A percentile compares a stretch with the other conserved stretches of the same genome.
These are phyloP conservation scores for Panicum hallii DNA, from an alignment of 202 grass and related monocot genomes.

Conservation along the genomic window DNA sequence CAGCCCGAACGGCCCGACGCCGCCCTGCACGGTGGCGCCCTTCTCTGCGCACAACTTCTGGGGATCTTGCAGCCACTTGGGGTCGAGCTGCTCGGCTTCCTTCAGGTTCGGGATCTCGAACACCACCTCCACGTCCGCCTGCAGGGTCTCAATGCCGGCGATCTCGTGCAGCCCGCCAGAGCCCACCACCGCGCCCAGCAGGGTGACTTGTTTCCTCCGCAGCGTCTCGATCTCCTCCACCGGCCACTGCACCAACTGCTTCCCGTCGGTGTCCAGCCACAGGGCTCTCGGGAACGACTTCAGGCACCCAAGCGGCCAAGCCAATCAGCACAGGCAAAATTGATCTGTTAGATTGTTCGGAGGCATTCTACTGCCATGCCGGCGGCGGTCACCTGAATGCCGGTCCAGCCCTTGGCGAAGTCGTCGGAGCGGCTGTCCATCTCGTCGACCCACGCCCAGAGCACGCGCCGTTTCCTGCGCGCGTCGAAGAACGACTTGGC, in stretches of 20 bases:
- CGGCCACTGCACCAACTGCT: constrained; percentile 66
- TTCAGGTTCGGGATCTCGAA: constrained; percentile 61
- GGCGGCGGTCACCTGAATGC: constrained; percentile 39
- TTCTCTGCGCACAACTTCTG: constrained; percentile 49
- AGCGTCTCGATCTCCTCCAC: constrained; percentile 72
- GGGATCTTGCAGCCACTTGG: constrained; percentile 52
- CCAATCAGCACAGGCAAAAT: neutral
- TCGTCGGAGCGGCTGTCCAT: constrained; percentile 48
- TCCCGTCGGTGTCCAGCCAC: constrained; percentile 65
- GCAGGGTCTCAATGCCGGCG: constrained; percentile 49
- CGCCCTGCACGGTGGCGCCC: constrained; percentile 38
- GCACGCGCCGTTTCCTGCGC: constrained; percentile 54
- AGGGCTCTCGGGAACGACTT: constrained; percentile 67
- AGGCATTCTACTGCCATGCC: neutral
- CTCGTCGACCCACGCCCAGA: constrained; percentile 60
- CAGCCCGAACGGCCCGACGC: constrained; percentile 64
- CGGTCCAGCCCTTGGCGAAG: constrained; percentile 58
- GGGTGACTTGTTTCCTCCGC: constrained; percentile 34
- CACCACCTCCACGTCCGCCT: constrained; percentile 63
- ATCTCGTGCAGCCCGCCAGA: constrained; percentile 56
- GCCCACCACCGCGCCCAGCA: constrained; percentile 39
- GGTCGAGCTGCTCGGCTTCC: constrained; percentile 50
- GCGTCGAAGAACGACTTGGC: constrained; percentile 72
- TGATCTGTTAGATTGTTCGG: neutral
- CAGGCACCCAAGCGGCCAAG: too few relatives aligned